Base-by-base conservation (phyloP, 805 yeast species). In the Pichia pseudocactophila region DNA sequence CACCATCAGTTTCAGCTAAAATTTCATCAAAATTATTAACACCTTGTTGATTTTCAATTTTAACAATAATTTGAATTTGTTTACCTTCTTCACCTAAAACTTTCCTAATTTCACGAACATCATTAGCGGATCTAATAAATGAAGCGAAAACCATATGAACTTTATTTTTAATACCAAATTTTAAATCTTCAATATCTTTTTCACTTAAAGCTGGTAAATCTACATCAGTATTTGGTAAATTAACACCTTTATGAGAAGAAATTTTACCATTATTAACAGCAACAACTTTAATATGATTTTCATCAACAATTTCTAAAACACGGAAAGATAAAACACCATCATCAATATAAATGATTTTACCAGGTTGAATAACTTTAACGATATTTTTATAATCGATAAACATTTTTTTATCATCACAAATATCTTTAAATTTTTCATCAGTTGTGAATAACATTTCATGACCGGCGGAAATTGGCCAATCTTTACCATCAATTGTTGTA, bases 1-100 rank as follows among this genome's bases (percentile, higher is more conserved):
- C 96, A 76, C 97, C 98, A 66, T 92, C 98, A 50, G 98, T 92
- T 68, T 80, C 95, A 59, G 66, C 66, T 65, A 92, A 80, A 63
- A 92, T 92, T 50, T 86, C 97, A 69, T 92, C 98, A 64, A 92
- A 92, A 81, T 92, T 92, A 84, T 92, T 89, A 61, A 92, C 97
- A 78, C 98, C 98, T 73, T 92, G 98, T 74, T 90, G 97, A 77
- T 88, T 89, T 77, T 92, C 98, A 65, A 92, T 90, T 79, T 92
- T 92, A 65, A 87, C 82, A 59, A 92, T 89, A 72, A 92, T 88
- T 77, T 92, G 94, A 69, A 92, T 85, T 62, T 86, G 84, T 70
- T 81, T 82, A 65, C 98, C 98, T 42, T 87, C 95, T 71, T 88
- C 96, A 64, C 97, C 97, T 57, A 92, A 76, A 46, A 90, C 97